These are phyloP conservation scores for Ogataea henricii DNA, from an alignment of 805 yeast species.

Conservation along the genomic window DNA sequence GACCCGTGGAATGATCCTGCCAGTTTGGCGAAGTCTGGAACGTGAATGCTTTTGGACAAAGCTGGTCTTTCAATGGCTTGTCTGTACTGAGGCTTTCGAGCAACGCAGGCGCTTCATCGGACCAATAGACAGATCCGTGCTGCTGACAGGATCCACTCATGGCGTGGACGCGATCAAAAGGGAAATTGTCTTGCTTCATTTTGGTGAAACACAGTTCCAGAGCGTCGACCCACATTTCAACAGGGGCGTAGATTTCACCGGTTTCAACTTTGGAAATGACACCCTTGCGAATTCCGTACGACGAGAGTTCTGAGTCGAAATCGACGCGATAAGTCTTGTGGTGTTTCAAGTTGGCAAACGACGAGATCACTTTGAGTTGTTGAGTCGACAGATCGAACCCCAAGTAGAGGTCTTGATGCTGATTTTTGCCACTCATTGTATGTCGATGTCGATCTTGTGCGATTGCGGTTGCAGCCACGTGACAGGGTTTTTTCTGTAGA, in stretches of 20 bases:
- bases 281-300: constrained; percentile 72
- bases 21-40: constrained; percentile 79
- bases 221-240: constrained; percentile 88
- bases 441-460: constrained; percentile 16
- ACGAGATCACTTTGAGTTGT: constrained; percentile 75
- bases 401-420: constrained; percentile 42
- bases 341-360: constrained; percentile 54
- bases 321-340: constrained; percentile 63
- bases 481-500: constrained; percentile 50
- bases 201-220: constrained; percentile 60
- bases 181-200: constrained; percentile 54
- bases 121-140: constrained; percentile 89
- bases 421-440: constrained; percentile 18
- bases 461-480: constrained; percentile 43
- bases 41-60: constrained; percentile 56
- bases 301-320: constrained; percentile 64
- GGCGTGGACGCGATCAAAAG: constrained; percentile 60
- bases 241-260: constrained; percentile 75
- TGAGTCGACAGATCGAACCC: constrained; percentile 92
- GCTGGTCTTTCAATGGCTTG: constrained; percentile 45
- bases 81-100: constrained; percentile 41
- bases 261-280: constrained; percentile 56
- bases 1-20: constrained; percentile 90
- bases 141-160: constrained; percentile 90
- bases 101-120: constrained; percentile 44